Evolutionary conservation across 768 basidiomycete species (phyloP), one percentile per base, ranked within the genome.

Genomic region (Scleroderma bovista): DNA sequence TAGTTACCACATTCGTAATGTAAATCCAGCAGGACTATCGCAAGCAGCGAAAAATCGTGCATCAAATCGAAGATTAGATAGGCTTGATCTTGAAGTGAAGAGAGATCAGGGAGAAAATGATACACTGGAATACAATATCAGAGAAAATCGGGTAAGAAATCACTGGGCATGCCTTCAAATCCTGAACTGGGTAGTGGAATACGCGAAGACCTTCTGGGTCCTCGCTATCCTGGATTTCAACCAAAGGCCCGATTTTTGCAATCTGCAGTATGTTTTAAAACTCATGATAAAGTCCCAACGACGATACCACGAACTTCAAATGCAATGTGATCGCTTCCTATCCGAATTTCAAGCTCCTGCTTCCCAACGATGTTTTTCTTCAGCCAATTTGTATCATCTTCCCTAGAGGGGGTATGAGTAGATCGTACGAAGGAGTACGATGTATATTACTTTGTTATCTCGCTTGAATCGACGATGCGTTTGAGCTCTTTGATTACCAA

Each of bases 71-170:
- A 33, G 13, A 46, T 72, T 82, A 93, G 59, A 93, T 97, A 15
- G 96, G 96, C 78, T 99, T 98, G 79, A 99, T 98, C 75, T 98
- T 98, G 86, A 99, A 98, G 76, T 99, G 95, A 33, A 99, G 81
- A 3, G 93, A 92, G 66, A 99, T 98, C 54, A 99, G 80, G 10
- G 96, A 97, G 69, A 98, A 96, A 59, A 99, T 94, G 52, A 97
- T 80, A 72, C 94, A 97, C 95, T 99, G 60, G 6, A 29, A 20
- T 16, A 26, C 46, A 41, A 26, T 42, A 19, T 6, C 13, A 44
- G 26, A 52, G 2, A 33, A 38, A 12, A 36, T 26, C n/a, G 3
- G 31, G 29, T 34, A 16, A 31, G 2, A 13, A 11, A 45, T 17
- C 17, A 12, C 8, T n/a, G 7, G 19, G 10, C 79, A 34, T 50